Evolutionary conservation across 2,329 filamentous ascomycete genomes (phyloP), one percentile per base, ranked within the genome.

Genomic region (Geosmithia flava): DNA sequence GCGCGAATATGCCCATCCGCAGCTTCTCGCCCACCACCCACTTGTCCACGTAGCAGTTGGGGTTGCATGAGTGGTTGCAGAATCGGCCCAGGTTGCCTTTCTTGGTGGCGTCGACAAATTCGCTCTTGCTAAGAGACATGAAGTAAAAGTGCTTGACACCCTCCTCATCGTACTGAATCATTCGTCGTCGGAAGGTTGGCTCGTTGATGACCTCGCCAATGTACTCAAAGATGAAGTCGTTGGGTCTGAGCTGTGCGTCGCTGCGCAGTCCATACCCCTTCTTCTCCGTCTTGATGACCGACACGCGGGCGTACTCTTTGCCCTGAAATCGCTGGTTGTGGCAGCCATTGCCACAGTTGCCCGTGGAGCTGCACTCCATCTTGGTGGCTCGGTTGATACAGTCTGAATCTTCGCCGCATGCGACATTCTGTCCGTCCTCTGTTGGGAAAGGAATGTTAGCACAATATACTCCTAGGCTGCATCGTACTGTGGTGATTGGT

Each of bases 111-210:
- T 98, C 93, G 50, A 98, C 89, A 61, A 97, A 98, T 64, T 97
- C 93, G 59, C 83, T 87, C 64, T 95, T 95, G 61, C 81, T 95
- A 52, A 98, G 81, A 27, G 93, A 97, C 93, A 98, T 98, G 71
- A 98, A 98, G 68, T 98, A 98, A 65, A 98, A 98, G 67, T 98
- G 93, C 65, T 94, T 95, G 74, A 98, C 96, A 52, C 90, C 90
- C 64, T 97, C 88, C 45, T 93, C 78, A 61, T 96, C 89, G 66
- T 98, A 98, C 59, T 94, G 85, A 40, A 88, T 71, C 82, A 94
- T 96, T 52, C 93, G 87, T 50, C 82, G 81, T 49, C 89, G 85
- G 61, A 97, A 97, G 11, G 85, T 85, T 29, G 80, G 76, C 67
- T 98, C 91, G 58, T 94, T 91, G 62, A 98, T 96, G 56, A 97